Conservation (phyloP, 2,329 filamentous ascomycete species). For the Sclerotinia nivalis region DNA sequence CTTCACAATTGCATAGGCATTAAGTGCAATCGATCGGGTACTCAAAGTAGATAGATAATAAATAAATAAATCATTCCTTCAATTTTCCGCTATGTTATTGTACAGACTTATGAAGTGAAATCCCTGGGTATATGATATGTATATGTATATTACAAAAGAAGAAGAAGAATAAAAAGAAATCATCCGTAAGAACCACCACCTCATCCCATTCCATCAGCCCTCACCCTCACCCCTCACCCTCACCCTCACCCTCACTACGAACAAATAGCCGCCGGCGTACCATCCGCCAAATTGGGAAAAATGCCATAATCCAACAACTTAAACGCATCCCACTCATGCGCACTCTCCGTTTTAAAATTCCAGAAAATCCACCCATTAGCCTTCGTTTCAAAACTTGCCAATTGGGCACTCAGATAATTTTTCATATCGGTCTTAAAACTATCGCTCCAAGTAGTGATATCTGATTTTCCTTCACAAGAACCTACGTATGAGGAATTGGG, state of each 20-base stretch:
- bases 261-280: neutral
- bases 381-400: slow-evolving; percentile 52
- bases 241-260: neutral
- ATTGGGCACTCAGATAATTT: slow-evolving; percentile 56
- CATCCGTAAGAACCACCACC: neutral
- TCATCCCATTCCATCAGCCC: too few species aligned
- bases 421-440: slow-evolving; percentile 49
- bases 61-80: neutral
- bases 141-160: slow-evolving; percentile 3
- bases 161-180: neutral
- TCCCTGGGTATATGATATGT: slow-evolving; percentile 11
- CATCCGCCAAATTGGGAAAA: slow-evolving; percentile 47
- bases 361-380: slow-evolving; percentile 58
- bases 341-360: slow-evolving; percentile 58
- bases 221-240: too few species aligned
- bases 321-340: slow-evolving; percentile 56
- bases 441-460: slow-evolving; percentile 48
- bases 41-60: neutral
- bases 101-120: neutral
- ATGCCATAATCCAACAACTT: slow-evolving; percentile 51
- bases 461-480: slow-evolving; percentile 54
- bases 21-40: too few species aligned
- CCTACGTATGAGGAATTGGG: slow-evolving; percentile 51
- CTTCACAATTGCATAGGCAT: neutral
- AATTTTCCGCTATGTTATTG: neutral